phyloP scores from a whole-genome alignment of 1,284 basidiomycete genomes.

The Rhizoctonia solani region DNA sequence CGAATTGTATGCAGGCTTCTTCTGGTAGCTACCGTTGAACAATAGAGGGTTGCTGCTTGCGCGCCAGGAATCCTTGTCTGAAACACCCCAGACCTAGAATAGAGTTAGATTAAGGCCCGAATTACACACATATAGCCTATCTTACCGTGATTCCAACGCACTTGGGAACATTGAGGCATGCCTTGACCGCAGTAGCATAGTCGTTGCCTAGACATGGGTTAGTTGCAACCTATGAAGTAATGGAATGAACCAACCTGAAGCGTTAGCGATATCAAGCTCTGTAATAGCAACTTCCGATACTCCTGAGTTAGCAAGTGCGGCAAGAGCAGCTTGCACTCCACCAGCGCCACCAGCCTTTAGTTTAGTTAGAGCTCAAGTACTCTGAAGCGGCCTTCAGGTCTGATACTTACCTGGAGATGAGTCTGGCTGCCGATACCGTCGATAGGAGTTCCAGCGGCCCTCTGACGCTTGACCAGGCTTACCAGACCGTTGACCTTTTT shows the following conservation, averaged over 20 bases:
- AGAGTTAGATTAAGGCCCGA: neutral
- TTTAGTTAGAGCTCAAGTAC: neutral
- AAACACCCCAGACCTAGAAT: conserved; percentile 40
- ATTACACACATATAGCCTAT: conserved; percentile 23
- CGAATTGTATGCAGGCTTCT: conserved; percentile 36
- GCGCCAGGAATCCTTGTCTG: too few relatives aligned
- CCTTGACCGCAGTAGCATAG: conserved; percentile 50
- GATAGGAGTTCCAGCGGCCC: conserved; percentile 53
- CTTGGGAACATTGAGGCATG: conserved; percentile 51
- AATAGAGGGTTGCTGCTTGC: conserved; percentile 9
- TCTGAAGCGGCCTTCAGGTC: neutral
- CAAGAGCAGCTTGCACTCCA: conserved; percentile 34
- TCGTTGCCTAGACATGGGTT: too few relatives aligned
- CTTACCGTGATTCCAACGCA: conserved; percentile 53
- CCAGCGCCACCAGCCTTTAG: conserved; percentile 36
- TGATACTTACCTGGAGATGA: conserved; percentile 11
- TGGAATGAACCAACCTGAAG: neutral
- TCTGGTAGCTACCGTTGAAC: conserved; percentile 35
- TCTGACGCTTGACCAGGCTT: conserved; percentile 14
- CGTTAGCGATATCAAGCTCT: conserved; percentile 39
- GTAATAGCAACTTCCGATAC: conserved; percentile 40
- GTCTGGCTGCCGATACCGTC: too few relatives aligned
- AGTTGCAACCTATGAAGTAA: conserved; percentile 46
- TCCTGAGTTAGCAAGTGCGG: conserved; percentile 34
- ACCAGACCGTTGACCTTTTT: conserved; percentile 22